These are phyloP conservation scores for Tetrahymena borealis DNA, from an alignment of 73 alveolate species.

Conservation along the genomic window DNA sequence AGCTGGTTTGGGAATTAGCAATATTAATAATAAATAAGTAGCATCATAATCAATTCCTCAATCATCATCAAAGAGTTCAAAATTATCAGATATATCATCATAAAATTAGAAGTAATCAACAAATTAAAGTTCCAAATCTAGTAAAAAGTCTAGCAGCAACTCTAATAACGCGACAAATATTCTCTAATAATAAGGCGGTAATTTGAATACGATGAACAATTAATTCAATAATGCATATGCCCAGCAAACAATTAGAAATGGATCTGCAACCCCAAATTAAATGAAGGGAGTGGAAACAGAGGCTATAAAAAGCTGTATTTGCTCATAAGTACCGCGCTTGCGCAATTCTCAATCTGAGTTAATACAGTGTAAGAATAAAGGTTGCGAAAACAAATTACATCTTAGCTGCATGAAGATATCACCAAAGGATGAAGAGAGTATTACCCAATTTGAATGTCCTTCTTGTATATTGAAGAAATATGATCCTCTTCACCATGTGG, in stretches of 20 bases:
- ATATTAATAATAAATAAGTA: background rate
- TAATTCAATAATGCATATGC: background rate
- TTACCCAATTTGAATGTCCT: conserved; percentile 30
- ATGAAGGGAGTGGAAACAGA: background rate
- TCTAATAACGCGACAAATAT: background rate
- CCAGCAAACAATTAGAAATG: background rate
- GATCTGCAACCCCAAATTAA: background rate
- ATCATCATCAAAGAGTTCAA: background rate
- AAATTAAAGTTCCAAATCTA: background rate
- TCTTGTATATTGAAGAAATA: conserved; percentile 21
- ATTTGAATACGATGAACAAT: background rate
- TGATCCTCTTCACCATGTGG: conserved; percentile 13
- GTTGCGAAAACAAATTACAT: background rate
- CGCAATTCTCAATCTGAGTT: background rate
- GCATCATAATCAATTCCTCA: background rate
- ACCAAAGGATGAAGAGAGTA: background rate
- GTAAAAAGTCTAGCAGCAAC: background rate
- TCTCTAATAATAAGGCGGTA: too few species aligned
- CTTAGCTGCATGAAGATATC: background rate
- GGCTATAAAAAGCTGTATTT: background rate
- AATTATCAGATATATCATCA: background rate
- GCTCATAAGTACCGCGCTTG: background rate
- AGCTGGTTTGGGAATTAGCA: background rate
- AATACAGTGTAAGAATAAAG: background rate
- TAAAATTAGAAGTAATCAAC: background rate